These are phyloP conservation scores for Moesziomyces antarcticus DNA, from an alignment of 1,284 basidiomycete species.

Conservation along the genomic window DNA sequence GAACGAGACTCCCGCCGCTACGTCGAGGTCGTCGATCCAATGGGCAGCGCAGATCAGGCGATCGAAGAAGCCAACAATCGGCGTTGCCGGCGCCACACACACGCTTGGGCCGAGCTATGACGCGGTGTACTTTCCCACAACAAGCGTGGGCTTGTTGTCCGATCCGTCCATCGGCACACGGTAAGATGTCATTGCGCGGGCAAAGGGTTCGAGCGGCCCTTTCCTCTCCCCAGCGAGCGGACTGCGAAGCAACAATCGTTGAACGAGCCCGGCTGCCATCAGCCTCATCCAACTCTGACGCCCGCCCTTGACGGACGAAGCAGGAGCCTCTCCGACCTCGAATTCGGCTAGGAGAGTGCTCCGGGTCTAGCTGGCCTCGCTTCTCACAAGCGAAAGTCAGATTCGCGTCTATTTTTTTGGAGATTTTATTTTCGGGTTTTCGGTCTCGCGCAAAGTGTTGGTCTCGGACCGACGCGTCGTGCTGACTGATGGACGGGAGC, in stretches of 20 bases:
- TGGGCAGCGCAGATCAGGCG: background rate
- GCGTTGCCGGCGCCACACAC: background rate
- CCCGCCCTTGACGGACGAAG: background rate
- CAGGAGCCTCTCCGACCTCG: background rate
- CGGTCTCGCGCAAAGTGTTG: background rate
- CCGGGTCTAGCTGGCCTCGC: slow-evolving; percentile 8
- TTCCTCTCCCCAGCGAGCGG: background rate
- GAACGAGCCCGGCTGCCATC: no score
- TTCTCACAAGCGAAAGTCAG: slow-evolving; percentile 4
- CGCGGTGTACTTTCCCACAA: background rate
- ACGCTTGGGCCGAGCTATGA: background rate
- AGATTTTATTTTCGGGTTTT: background rate
- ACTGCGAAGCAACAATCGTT: background rate
- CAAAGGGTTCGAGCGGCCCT: background rate
- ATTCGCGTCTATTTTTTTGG: background rate
- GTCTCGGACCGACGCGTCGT: background rate
- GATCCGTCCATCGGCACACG: background rate
- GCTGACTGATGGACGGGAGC: background rate
- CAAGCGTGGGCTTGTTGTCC: background rate
- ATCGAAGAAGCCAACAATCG: background rate
- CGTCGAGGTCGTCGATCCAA: background rate
- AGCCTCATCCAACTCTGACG: background rate
- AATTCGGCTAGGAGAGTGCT: background rate
- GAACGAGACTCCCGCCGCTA: no score
- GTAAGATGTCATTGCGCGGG: background rate